These are phyloP conservation scores for Purshia tridentata DNA, from an alignment of 306 rosid genomes.

Conservation along the genomic window DNA sequence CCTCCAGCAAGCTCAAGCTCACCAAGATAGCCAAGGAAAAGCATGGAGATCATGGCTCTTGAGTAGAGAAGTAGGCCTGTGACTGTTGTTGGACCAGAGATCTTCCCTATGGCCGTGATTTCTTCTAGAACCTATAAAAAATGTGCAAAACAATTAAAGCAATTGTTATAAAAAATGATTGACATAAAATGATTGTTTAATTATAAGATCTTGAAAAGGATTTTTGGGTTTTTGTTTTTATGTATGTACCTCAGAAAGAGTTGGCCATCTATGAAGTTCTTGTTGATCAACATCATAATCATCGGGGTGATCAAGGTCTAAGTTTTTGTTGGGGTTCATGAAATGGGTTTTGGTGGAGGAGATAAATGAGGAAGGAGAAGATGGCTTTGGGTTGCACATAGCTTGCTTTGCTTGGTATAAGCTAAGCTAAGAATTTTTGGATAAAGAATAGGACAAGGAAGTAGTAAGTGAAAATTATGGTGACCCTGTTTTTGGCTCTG, in stretches of 20 bases:
- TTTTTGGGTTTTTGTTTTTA: not conserved
- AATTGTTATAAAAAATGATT: not conserved
- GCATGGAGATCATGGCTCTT: constrained; percentile 96
- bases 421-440: constrained; percentile 10
- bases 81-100: constrained; percentile 76
- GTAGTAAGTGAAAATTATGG: constrained; percentile 1
- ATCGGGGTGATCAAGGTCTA: constrained; percentile 18
- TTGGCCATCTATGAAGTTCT: constrained; percentile 79
- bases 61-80: constrained; percentile 78
- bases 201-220: not conserved
- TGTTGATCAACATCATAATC: constrained; percentile 23
- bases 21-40: constrained; percentile 86
- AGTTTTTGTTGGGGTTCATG: constrained; percentile 43
- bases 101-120: constrained; percentile 77
- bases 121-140: constrained; percentile 64
- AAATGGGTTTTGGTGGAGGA: constrained; percentile 45
- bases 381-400: constrained; percentile 68
- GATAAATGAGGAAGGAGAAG: constrained; percentile 55
- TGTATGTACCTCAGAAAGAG: constrained; percentile 64
- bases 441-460: constrained; percentile 3
- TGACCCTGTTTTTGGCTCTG: constrained; percentile 20
- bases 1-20: constrained; percentile 92
- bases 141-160: not conserved
- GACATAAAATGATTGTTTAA: not conserved
- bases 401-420: not conserved